phyloP scores from a whole-genome alignment of 805 yeast genomes.

The Ogataea ramenticola region DNA sequence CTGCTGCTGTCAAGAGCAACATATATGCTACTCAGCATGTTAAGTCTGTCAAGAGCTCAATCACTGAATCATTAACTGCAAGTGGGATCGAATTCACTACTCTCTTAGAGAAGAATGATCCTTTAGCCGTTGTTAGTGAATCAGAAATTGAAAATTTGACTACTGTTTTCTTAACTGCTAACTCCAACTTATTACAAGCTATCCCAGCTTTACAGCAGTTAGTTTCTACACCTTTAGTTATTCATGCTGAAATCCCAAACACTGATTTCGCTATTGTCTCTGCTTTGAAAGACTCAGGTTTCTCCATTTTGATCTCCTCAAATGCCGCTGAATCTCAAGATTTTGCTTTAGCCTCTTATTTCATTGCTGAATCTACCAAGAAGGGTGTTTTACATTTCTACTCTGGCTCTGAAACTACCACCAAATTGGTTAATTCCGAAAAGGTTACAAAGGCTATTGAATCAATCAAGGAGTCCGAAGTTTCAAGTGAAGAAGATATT shows the following conservation, averaged over 20 bases:
- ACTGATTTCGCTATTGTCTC: constrained; percentile 65
- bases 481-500: constrained; percentile 12
- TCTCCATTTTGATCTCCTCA: constrained; percentile 62
- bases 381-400: constrained; percentile 72
- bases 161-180: constrained; percentile 28
- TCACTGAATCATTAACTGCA: constrained; percentile 16
- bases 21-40: constrained; percentile 42
- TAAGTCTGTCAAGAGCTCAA: constrained; percentile 31
- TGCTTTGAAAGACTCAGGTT: constrained; percentile 65
- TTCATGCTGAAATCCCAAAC: constrained; percentile 51
- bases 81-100: constrained; percentile 12
- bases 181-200: constrained; percentile 50
- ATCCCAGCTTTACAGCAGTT: constrained; percentile 50
- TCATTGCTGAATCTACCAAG: constrained; percentile 39
- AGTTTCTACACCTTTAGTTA: constrained; percentile 37
- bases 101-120: constrained; percentile 44
- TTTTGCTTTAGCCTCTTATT: constrained; percentile 51
- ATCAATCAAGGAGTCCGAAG: constrained; percentile 10
- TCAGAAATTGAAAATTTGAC: constrained; percentile 14
- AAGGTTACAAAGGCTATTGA: constrained; percentile 7
- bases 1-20: constrained; percentile 13
- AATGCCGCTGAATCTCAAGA: constrained; percentile 43
- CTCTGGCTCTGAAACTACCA: constrained; percentile 11
- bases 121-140: constrained; percentile 37
- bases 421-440: constrained; percentile 4